phyloP scores from a whole-genome alignment of 495 filamentous ascomycete genomes.

The Penicillium coffeae region DNA sequence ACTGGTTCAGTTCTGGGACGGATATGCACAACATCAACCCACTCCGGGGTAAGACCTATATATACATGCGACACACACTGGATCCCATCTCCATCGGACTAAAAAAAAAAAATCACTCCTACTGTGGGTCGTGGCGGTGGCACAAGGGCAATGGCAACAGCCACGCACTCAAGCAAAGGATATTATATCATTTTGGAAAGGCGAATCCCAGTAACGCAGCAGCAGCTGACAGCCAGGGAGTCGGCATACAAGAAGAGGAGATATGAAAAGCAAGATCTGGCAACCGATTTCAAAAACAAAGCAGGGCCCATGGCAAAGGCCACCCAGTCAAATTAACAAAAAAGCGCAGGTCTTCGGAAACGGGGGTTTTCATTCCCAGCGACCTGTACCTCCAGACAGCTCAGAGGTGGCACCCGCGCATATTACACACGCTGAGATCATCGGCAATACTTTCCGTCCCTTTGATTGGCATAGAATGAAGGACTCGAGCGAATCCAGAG shows the following conservation, averaged over 20 bases:
- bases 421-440: not conserved
- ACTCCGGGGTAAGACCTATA: not conserved
- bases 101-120: constrained; percentile 1
- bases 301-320: too few species aligned
- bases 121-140: constrained; percentile 1
- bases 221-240: not conserved
- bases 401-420: not conserved
- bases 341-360: not conserved
- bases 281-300: too few species aligned
- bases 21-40: not conserved
- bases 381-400: not conserved
- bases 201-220: not conserved
- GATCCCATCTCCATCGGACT: not conserved
- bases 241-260: too few species aligned
- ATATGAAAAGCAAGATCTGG: too few species aligned
- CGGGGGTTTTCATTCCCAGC: not conserved
- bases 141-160: not conserved
- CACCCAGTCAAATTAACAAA: not conserved
- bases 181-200: constrained; percentile 3
- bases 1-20: not conserved
- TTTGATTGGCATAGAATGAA: not conserved
- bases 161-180: not conserved
- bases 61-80: not conserved
- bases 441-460: not conserved
- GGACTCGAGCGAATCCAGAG: too few species aligned